Conservation (phyloP, 2,329 filamentous ascomycete species). For the Triangularia setosa region DNA sequence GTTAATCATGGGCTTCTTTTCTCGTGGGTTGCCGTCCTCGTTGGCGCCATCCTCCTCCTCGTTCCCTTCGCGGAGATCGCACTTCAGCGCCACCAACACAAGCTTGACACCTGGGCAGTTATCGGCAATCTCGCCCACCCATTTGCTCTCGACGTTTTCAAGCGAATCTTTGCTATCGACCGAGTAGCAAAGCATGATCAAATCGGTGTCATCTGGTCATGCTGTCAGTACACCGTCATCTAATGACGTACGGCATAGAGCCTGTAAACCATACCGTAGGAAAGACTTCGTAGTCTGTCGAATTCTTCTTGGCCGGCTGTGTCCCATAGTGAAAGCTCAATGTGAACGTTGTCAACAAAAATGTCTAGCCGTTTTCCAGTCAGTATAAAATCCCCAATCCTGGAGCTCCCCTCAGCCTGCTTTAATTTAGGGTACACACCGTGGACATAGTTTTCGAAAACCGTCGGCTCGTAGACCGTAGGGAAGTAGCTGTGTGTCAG, state of each 20-base stretch:
- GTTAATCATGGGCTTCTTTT: conserved; percentile 72
- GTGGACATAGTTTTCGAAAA: conserved; percentile 99
- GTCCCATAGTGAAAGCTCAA: conserved; percentile 97
- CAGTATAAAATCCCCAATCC: neutral
- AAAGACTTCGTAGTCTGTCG: conserved; percentile 89
- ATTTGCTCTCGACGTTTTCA: conserved; percentile 98
- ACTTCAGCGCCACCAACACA: conserved; percentile 93
- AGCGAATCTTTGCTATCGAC: conserved; percentile 95
- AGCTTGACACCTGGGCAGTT: conserved; percentile 95
- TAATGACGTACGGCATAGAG: neutral
- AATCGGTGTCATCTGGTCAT: conserved; percentile 72
- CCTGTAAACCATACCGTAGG: conserved; percentile 62
- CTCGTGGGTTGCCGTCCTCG: conserved; percentile 39
- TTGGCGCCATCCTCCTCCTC: conserved; percentile 57
- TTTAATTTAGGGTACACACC: conserved; percentile 51
- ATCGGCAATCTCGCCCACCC: conserved; percentile 96
- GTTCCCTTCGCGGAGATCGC: conserved; percentile 79
- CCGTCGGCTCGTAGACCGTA: conserved; percentile 96
- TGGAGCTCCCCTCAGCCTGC: neutral
- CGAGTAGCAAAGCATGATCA: conserved; percentile 98
- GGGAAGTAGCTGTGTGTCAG: conserved; percentile 74
- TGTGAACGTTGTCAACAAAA: conserved; percentile 95
- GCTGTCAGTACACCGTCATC: conserved; percentile 14
- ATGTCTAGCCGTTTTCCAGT: conserved; percentile 61
- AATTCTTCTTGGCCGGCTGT: conserved; percentile 99